A percentile compares a stretch with the other conserved stretches of the same genome.
Evolutionary conservation across 2,329 filamentous ascomycete genomes (phyloP).

Genomic region (Neoscytalidium dimidiatum): DNA sequence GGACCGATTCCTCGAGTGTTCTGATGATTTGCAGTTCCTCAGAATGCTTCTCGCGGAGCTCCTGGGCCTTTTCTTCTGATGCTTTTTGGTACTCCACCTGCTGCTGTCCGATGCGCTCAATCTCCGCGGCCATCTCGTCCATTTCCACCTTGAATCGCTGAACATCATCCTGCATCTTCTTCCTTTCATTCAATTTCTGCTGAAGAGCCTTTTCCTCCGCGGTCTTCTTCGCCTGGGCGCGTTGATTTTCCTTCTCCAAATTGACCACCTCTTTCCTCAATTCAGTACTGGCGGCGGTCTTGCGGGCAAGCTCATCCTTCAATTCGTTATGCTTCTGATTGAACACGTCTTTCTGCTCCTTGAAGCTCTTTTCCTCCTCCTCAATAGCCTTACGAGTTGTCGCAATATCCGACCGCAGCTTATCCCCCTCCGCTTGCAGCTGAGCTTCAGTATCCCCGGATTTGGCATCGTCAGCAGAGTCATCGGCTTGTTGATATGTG

Average conservation of each 20-base stretch:
- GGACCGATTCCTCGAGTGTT: constrained; percentile 71
- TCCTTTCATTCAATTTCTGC: constrained; percentile 68
- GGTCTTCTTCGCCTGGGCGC: constrained; percentile 73
- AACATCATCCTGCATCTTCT: constrained; percentile 70
- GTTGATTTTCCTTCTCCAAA: constrained; percentile 78
- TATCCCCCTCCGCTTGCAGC: constrained; percentile 77
- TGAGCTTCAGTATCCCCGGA: constrained; percentile 67
- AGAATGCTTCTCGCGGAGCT: constrained; percentile 42
- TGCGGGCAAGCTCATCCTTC: constrained; percentile 77
- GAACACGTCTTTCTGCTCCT: constrained; percentile 50
- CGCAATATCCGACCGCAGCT: constrained; percentile 81
- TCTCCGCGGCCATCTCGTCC: constrained; percentile 54
- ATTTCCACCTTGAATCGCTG: constrained; percentile 69
- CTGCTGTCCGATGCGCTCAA: constrained; percentile 49
- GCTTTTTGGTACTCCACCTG: constrained; percentile 37
- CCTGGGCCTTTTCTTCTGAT: constrained; percentile 43
- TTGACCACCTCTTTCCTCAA: constrained; percentile 78
- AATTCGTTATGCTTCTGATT: constrained; percentile 79
- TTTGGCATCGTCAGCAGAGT: constrained; percentile 2
- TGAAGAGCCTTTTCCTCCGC: constrained; percentile 74
- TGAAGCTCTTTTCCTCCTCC: constrained; percentile 58
- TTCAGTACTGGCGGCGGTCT: constrained; percentile 85
- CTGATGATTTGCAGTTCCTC: constrained; percentile 53
- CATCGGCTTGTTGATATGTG: constrained; percentile 2
- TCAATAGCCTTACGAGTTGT: constrained; percentile 70